Conservation (phyloP, 2,329 filamentous ascomycete species). For the Aspergillus glaucus region DNA sequence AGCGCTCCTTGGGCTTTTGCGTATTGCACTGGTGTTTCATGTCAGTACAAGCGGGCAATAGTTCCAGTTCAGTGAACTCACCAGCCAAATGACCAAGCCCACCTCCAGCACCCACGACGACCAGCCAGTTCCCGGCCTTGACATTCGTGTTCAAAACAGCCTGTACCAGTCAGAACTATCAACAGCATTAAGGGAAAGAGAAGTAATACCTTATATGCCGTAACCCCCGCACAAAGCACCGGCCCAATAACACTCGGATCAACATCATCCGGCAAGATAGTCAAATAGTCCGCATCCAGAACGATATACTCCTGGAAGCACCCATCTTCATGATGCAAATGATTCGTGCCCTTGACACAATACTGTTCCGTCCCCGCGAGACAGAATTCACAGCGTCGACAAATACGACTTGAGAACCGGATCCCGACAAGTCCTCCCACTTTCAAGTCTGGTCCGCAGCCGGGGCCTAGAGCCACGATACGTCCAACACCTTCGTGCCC, state of each 20-base stretch:
- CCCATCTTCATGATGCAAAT: constrained; percentile 43
- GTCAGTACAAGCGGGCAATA: constrained; percentile 1
- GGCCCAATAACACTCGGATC: constrained; percentile 38
- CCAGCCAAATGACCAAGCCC: constrained; percentile 43
- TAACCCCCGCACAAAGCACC: constrained; percentile 41
- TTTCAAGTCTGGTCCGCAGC: constrained; percentile 27
- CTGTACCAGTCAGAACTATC: constrained; percentile 12
- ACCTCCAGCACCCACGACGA: constrained; percentile 43
- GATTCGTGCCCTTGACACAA: constrained; percentile 38
- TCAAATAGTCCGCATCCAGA: constrained; percentile 41
- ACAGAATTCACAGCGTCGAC: constrained; percentile 40
- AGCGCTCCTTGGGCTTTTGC: constrained; percentile 36
- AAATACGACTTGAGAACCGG: constrained; percentile 38
- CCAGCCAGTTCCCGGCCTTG: constrained; percentile 36
- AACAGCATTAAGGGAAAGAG: not conserved
- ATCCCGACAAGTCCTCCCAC: constrained; percentile 40
- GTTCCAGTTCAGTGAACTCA: constrained; percentile 11
- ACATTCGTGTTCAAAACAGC: constrained; percentile 39
- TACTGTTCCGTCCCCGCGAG: constrained; percentile 37
- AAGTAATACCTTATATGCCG: constrained; percentile 34
- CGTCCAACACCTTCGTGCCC: constrained; percentile 43
- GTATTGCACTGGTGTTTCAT: constrained; percentile 34
- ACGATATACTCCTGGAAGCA: constrained; percentile 42
- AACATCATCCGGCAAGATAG: constrained; percentile 38
- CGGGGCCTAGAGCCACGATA: constrained; percentile 35